Conservation (phyloP, 306 rosid genomes). For the Ochetophila trinervis region DNA sequence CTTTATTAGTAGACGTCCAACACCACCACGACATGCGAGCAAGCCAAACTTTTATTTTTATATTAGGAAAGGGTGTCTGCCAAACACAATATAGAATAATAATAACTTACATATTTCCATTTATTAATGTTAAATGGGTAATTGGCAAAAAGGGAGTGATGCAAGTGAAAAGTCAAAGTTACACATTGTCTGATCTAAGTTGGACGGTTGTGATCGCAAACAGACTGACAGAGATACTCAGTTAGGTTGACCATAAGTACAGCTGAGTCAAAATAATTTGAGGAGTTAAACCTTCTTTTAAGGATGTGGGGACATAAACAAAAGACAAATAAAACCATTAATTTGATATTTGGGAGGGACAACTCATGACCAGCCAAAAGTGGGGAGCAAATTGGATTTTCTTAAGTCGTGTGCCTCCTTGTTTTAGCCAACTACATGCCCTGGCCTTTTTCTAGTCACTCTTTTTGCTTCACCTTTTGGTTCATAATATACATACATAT, state of each 20-base stretch:
- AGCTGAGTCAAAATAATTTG: conserved; percentile 14
- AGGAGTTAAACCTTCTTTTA: conserved; percentile 51
- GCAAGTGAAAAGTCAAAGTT: conserved; percentile 74
- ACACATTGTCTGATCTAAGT: conserved; percentile 56
- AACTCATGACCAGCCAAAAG: conserved; percentile 46
- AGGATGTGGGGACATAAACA: conserved; percentile 56
- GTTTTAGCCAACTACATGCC: conserved; percentile 38
- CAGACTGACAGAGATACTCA: conserved; percentile 70
- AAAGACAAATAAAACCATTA: conserved; percentile 35
- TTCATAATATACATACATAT: neutral
- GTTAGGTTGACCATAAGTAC: conserved; percentile 48
- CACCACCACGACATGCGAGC: conserved; percentile 42
- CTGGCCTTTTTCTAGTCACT: conserved; percentile 14
- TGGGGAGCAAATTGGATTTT: conserved; percentile 42
- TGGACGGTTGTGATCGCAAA: conserved; percentile 75
- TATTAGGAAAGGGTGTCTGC: conserved; percentile 39
- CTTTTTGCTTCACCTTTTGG: conserved; percentile 22
- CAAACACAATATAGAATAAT: conserved; percentile 33
- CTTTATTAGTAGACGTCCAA: conserved; percentile 33
- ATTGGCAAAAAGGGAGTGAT: conserved; percentile 21
- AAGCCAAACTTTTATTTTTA: conserved; percentile 45
- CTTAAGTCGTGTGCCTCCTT: conserved; percentile 45
- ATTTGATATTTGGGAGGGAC: conserved; percentile 47
- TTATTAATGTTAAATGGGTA: conserved; percentile 10
- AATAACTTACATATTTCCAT: neutral